Conservation (phyloP, 148 eudicot genomes). For the Vaccinium vitisidaea region DNA sequence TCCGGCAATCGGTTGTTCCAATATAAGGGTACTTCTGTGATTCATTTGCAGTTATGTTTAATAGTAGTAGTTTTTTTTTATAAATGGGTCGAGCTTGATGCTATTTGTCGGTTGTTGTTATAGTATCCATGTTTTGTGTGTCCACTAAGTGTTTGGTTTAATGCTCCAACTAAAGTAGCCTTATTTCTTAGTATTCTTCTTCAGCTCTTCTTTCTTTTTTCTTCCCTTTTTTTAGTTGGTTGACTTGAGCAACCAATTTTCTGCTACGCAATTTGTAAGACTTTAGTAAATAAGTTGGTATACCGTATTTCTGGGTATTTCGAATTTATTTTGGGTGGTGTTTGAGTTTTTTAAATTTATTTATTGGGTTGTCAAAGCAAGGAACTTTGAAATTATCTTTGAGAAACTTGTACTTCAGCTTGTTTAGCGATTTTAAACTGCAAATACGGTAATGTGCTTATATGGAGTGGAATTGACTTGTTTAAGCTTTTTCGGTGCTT, state of each 20-base stretch:
- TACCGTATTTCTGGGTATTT: neutral
- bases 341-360: neutral
- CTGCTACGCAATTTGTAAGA: neutral
- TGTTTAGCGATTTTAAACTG: neutral
- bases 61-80: neutral
- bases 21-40: neutral
- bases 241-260: neutral
- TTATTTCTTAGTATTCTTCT: neutral
- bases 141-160: constrained; percentile 8
- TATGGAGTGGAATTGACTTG: neutral
- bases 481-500: constrained; percentile 6
- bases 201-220: neutral
- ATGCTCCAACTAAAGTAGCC: neutral
- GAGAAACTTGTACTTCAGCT: neutral
- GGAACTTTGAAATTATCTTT: neutral
- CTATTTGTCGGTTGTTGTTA: neutral
- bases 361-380: neutral
- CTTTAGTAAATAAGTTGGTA: neutral
- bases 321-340: too few species aligned
- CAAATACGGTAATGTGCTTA: neutral
- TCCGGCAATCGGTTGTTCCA: neutral
- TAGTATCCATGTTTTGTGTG: neutral
- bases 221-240: neutral
- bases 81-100: constrained; percentile 5
- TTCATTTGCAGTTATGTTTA: neutral